Evolutionary conservation across 2,329 filamentous ascomycete species (phyloP), one percentile per base, ranked within the genome.

Genomic region (Nannizziopsis barbatae): DNA sequence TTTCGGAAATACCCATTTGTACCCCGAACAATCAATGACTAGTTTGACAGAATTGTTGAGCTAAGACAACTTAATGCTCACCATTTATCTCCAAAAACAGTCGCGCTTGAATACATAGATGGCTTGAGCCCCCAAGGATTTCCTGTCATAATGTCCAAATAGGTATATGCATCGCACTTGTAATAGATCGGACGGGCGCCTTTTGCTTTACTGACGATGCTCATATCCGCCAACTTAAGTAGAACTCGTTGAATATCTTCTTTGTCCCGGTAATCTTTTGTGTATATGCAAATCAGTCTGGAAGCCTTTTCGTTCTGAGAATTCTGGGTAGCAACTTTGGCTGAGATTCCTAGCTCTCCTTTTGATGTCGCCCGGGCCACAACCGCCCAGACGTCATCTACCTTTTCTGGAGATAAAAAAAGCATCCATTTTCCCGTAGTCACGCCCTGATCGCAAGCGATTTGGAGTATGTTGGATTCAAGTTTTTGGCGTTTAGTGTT

Each of bases 271-370:
- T 88, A 92, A 62, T 94, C 79, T 37, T 71, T 69, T 4, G 86
- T 93, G 63, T 93, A 93, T 6, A 93, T 71, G 55, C 84, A 89
- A 20, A 93, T 79, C 37, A 92, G 17, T 5, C 44, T 41, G 3
- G 40, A 30, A 12, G 38, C n/a, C 5, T 35, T 18, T 65, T 66
- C 60, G n/a, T 68, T 65, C 1, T 64, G 63, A 4, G 50, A 42
- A 5, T 53, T 27, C 22, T 27, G 63, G 1, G 83, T 78, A 1
- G 81, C 78, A 10, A 89, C 82, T 65, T 92, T 93, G 8, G 86
- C 83, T 1, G 70, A 74, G 35, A 79, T 75, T 0, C 87, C 87
- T 1, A 94, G 74, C 54, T 83, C 75, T 51, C 83, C 81, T 27
- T 77, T 75, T 10, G 77, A 75, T 0, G 84, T 84, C 1, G 78